These are phyloP conservation scores for Microsporum canis DNA, from an alignment of 2,329 filamentous ascomycete species.

Conservation along the genomic window DNA sequence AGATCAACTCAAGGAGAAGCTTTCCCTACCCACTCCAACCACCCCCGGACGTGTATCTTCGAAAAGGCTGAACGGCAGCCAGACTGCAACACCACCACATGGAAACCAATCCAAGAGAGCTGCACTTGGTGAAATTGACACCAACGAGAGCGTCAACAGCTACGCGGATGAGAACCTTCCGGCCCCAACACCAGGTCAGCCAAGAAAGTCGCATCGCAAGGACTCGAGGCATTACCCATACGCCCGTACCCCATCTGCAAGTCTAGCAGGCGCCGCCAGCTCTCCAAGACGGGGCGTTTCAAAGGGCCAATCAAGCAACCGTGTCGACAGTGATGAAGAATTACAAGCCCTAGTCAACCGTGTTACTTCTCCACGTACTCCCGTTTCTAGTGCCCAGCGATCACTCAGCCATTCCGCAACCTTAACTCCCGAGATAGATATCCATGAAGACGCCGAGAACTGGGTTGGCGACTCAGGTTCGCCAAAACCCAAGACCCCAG, in stretches of 20 bases:
- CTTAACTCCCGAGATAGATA: constrained; percentile 54
- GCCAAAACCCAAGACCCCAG: constrained; percentile 43
- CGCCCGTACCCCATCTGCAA: constrained; percentile 44
- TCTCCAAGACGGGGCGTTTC: constrained; percentile 7
- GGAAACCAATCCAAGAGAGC: constrained; percentile 62
- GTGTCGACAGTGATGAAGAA: constrained; percentile 68
- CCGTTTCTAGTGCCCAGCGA: constrained; percentile 39
- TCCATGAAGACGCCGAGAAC: constrained; percentile 57
- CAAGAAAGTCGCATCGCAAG: constrained; percentile 71
- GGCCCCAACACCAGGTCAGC: constrained; percentile 89
- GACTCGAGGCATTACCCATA: constrained; percentile 67
- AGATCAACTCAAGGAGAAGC: constrained; percentile 66
- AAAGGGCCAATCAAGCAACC: constrained; percentile 21
- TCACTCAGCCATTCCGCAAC: constrained; percentile 67
- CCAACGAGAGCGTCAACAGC: constrained; percentile 50
- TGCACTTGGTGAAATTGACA: constrained; percentile 87
- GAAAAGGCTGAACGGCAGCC: constrained; percentile 48
- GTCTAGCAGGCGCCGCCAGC: constrained; percentile 22
- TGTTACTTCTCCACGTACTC: constrained; percentile 51
- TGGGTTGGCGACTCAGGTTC: constrained; percentile 34
- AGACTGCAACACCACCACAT: constrained; percentile 76
- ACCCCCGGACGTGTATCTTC: constrained; percentile 44
- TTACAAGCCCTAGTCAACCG: constrained; percentile 56
- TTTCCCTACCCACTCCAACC: constrained; percentile 47
- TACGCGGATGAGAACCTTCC: constrained; percentile 72